Evolutionary conservation across 2,329 filamentous ascomycete species (phyloP).

Genomic region (Aspergillus terreus): DNA sequence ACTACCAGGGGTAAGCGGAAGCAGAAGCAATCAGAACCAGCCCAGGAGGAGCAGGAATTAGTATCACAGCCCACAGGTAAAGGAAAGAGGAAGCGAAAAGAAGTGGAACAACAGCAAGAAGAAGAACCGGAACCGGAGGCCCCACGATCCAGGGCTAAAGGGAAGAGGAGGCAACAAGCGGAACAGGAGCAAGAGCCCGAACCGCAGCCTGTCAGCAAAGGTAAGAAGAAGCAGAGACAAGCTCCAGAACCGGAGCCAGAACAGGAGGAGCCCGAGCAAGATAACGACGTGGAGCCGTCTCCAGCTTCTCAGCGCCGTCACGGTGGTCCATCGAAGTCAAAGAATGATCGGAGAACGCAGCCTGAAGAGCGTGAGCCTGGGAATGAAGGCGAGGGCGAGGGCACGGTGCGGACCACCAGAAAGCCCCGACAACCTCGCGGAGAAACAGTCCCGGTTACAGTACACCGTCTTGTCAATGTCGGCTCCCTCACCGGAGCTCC

Average conservation of each 20-base stretch:
- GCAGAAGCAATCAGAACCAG: background rate
- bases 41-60: constrained; percentile 1
- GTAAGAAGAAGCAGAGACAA: background rate
- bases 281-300: background rate
- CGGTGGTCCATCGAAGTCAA: constrained; percentile 10
- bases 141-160: background rate
- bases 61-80: background rate
- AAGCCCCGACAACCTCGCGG: constrained; percentile 29
- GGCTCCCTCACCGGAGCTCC: constrained; percentile 24
- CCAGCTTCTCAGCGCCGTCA: constrained; percentile 12
- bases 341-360: constrained; percentile 7
- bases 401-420: constrained; percentile 13
- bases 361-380: constrained; percentile 8
- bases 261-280: constrained; percentile 10
- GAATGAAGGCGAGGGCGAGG: constrained; percentile 10
- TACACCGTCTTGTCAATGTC: constrained; percentile 39
- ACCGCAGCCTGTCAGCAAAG: constrained; percentile 1
- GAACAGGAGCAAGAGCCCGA: constrained; percentile 9
- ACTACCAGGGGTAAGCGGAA: background rate
- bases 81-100: background rate
- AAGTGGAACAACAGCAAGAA: background rate
- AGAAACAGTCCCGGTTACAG: constrained; percentile 38
- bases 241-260: constrained; percentile 4
- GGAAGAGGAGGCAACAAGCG: background rate
- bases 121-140: constrained; percentile 1